Conservation (phyloP, 1,284 basidiomycete species). For the Ganoderma meredithae region DNA sequence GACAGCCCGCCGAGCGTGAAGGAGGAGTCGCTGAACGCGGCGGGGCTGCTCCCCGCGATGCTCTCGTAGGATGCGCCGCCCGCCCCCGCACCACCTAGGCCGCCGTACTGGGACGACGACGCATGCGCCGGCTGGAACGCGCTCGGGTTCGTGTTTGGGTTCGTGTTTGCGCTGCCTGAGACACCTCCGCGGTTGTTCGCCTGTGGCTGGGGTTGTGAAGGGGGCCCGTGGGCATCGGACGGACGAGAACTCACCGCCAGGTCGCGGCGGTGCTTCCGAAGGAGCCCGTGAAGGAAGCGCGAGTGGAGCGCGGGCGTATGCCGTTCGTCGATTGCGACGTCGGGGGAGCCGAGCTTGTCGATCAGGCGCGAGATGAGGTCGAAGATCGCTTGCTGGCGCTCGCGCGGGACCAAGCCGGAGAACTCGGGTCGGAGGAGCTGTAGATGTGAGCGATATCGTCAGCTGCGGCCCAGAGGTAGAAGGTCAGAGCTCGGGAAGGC, state of each 20-base stretch:
- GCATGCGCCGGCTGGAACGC: slow-evolving; percentile 1
- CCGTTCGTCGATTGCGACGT: slow-evolving; percentile 82
- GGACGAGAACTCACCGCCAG: slow-evolving; percentile 57
- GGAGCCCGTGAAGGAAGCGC: slow-evolving; percentile 74
- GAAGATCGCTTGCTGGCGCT: slow-evolving; percentile 74
- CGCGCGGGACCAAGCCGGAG: slow-evolving; percentile 60
- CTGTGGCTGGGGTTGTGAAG: slow-evolving; percentile 30
- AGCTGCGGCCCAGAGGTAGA: neutral
- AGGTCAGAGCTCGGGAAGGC: neutral
- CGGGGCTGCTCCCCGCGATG: slow-evolving; percentile 26
- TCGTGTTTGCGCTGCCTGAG: neutral
- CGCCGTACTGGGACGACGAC: slow-evolving; percentile 12
- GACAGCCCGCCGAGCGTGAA: slow-evolving; percentile 21
- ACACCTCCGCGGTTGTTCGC: slow-evolving; percentile 14
- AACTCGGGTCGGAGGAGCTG: slow-evolving; percentile 82
- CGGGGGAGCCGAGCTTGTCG: slow-evolving; percentile 70
- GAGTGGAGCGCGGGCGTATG: slow-evolving; percentile 85
- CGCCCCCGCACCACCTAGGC: slow-evolving; percentile 13
- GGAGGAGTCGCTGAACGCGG: slow-evolving; percentile 31
- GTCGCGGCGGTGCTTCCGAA: slow-evolving; percentile 72
- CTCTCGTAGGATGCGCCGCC: slow-evolving; percentile 23
- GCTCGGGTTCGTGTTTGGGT: neutral
- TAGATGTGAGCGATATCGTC: neutral
- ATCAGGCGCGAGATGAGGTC: slow-evolving; percentile 77
- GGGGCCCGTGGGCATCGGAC: slow-evolving; percentile 35